A percentile compares a stretch with the other conserved stretches of the same genome.
These are phyloP conservation scores for Trichosporon sp. DNA, from an alignment of 1,284 basidiomycete species.

Conservation along the genomic window DNA sequence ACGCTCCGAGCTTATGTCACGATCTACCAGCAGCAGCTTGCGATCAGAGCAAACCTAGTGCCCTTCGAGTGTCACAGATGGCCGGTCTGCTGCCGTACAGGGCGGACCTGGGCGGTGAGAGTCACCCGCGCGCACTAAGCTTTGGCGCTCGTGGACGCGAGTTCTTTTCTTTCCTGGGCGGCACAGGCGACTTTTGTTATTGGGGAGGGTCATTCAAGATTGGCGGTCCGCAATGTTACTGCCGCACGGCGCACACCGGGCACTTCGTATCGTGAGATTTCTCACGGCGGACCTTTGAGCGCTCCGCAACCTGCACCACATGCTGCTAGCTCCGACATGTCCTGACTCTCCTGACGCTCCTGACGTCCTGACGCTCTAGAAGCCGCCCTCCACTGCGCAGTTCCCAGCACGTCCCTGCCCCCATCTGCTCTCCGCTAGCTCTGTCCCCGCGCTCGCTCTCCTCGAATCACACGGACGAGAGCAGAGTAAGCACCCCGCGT, in stretches of 20 bases:
- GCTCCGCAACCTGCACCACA: background rate
- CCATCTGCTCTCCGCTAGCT: background rate
- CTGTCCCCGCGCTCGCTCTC: background rate
- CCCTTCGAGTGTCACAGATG: background rate
- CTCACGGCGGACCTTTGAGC: background rate
- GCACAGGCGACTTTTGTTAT: background rate
- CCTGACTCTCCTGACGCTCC: background rate
- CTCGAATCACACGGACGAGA: background rate
- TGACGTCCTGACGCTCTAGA: background rate
- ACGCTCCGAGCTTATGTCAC: background rate
- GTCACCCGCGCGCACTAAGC: background rate
- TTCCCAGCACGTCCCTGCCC: background rate
- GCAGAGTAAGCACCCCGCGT: background rate
- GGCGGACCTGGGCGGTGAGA: background rate
- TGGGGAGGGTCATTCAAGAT: background rate
- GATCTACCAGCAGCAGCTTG: background rate
- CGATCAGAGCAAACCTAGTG: background rate
- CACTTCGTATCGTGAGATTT: background rate
- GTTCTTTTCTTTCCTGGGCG: background rate
- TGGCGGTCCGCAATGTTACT: background rate
- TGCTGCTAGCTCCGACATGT: background rate
- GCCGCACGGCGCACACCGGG: background rate
- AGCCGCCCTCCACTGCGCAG: background rate
- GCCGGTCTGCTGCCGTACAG: background rate
- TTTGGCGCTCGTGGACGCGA: background rate